Conservation (phyloP, 2,329 filamentous ascomycete species). For the Phyllosticta paracitricarpa region DNA sequence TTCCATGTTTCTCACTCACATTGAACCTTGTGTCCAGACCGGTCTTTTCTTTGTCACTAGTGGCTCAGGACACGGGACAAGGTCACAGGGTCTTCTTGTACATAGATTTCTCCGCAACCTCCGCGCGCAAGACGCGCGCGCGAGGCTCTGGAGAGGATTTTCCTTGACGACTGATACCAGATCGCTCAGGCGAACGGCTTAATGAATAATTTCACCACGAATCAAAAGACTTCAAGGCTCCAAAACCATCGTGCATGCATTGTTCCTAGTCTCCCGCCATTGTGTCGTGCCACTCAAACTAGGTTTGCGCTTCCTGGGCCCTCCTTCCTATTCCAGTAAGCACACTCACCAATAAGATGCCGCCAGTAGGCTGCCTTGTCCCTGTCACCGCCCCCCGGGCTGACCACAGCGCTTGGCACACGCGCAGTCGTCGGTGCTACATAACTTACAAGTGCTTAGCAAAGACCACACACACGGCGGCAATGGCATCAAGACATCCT, state of each 20-base stretch:
- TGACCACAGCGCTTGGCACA: neutral
- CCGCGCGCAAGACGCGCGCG: neutral
- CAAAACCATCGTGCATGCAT: too few species aligned
- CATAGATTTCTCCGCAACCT: neutral
- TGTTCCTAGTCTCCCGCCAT: neutral
- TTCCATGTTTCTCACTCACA: neutral
- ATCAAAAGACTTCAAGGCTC: neutral
- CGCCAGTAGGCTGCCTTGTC: neutral
- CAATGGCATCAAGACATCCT: neutral
- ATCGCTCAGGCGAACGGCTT: neutral
- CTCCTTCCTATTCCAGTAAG: neutral
- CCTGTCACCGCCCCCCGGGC: neutral
- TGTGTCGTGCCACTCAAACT: neutral
- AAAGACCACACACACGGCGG: neutral
- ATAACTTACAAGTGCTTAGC: neutral
- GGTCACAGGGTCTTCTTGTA: neutral
- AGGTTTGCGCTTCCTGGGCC: neutral
- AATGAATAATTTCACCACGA: neutral
- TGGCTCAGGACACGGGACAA: neutral
- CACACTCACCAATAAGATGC: neutral
- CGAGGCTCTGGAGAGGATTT: neutral
- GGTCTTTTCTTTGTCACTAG: neutral
- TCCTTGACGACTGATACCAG: neutral
- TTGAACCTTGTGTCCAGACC: neutral
- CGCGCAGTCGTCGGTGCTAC: neutral